Evolutionary conservation across 176 grass and related monocot genomes (phyloP).

Genomic region (Phoenix roebelenii): DNA sequence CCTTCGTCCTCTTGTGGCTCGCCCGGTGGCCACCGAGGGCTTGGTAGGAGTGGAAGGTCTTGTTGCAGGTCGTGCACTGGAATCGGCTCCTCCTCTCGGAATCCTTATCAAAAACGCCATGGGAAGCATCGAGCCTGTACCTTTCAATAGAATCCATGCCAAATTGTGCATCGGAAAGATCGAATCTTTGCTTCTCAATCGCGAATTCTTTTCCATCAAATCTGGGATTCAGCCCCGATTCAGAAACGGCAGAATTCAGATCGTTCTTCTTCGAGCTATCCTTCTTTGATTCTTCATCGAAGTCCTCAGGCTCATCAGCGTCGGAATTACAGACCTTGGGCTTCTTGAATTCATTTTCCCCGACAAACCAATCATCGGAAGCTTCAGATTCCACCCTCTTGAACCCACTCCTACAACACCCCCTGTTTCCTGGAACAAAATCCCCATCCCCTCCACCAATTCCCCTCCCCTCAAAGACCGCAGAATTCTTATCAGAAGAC

Average conservation of each 20-base stretch:
- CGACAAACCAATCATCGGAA: background rate
- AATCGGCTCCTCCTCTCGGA: constrained; percentile 26
- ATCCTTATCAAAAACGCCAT: background rate
- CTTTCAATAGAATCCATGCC: background rate
- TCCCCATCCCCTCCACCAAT: background rate
- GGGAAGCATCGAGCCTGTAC: constrained; percentile 7
- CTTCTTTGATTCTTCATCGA: background rate
- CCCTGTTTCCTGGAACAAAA: no score
- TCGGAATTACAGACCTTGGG: background rate
- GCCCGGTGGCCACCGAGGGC: constrained; percentile 69
- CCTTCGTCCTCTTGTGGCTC: constrained; percentile 57
- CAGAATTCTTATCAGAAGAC: constrained; percentile 5
- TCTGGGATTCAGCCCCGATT: background rate
- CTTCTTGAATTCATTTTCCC: constrained; percentile 5
- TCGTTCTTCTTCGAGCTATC: background rate
- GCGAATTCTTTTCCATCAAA: background rate
- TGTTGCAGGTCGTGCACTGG: constrained; percentile 34
- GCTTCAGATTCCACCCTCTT: constrained; percentile 1
- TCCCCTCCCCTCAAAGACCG: constrained; percentile 2
- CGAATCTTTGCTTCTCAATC: background rate
- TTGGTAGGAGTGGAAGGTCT: constrained; percentile 52
- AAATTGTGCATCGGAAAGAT: background rate
- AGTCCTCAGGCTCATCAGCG: constrained; percentile 1
- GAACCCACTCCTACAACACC: background rate
- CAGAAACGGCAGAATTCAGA: background rate